phyloP scores from a whole-genome alignment of 441 rosid species.

The Biscutella laevigata region DNA sequence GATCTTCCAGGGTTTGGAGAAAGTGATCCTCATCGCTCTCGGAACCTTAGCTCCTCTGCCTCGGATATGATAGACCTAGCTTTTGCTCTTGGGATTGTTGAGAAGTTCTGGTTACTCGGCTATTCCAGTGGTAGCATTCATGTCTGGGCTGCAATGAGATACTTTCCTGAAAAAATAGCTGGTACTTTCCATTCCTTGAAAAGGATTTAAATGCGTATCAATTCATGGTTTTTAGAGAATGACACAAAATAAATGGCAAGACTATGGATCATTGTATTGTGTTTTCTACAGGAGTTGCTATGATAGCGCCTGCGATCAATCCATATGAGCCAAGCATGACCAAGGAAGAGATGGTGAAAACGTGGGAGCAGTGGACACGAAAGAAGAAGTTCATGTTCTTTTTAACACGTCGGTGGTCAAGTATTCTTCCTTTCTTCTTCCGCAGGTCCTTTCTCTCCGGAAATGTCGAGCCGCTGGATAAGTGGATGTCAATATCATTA shows the following conservation, averaged over 20 bases:
- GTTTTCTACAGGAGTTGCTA: constrained; percentile 39
- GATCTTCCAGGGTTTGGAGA: constrained; percentile 82
- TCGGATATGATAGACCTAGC: constrained; percentile 48
- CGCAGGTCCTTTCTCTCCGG: constrained; percentile 51
- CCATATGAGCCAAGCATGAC: constrained; percentile 57
- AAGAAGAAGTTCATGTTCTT: constrained; percentile 44
- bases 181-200: no score
- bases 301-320: constrained; percentile 51
- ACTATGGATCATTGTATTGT: background rate
- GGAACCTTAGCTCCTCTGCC: constrained; percentile 60
- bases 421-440: constrained; percentile 41
- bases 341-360: constrained; percentile 47
- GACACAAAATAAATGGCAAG: no score
- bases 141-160: constrained; percentile 58
- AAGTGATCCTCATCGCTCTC: constrained; percentile 58
- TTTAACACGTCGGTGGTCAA: constrained; percentile 44
- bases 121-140: constrained; percentile 62
- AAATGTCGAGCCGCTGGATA: constrained; percentile 40
- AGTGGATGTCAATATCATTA: constrained; percentile 50
- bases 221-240: no score
- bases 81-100: constrained; percentile 37
- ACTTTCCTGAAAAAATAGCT: constrained; percentile 43
- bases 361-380: constrained; percentile 45
- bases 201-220: no score
- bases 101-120: constrained; percentile 60